Conservation (phyloP, 495 filamentous ascomycete genomes). For the Letharia columbiana region DNA sequence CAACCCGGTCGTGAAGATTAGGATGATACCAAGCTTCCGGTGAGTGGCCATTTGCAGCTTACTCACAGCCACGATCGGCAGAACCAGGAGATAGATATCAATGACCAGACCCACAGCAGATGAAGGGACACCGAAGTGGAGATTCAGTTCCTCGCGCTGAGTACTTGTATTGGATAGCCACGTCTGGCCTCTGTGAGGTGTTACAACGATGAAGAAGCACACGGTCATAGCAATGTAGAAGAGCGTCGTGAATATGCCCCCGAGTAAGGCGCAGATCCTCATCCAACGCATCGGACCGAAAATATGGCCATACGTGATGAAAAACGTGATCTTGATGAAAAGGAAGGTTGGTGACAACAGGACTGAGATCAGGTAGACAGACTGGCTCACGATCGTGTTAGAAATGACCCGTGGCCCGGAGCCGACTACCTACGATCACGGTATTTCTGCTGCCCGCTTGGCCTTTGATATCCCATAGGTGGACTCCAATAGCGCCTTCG, state of each 20-base stretch:
- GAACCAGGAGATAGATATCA: slow-evolving; percentile 16
- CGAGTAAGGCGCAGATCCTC: slow-evolving; percentile 14
- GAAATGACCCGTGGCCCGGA: background rate
- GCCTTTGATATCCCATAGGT: slow-evolving; percentile 8
- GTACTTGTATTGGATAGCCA: background rate
- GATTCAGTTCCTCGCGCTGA: background rate
- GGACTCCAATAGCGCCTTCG: background rate
- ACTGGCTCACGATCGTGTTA: background rate
- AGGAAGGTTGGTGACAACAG: background rate
- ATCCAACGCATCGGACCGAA: slow-evolving; percentile 21
- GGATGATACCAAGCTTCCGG: slow-evolving; percentile 16
- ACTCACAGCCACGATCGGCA: slow-evolving; percentile 15
- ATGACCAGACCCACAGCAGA: slow-evolving; percentile 8
- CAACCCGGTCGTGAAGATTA: slow-evolving; percentile 19
- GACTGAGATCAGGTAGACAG: background rate
- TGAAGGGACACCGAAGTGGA: background rate
- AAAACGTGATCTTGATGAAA: slow-evolving; percentile 19
- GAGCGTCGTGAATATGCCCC: background rate
- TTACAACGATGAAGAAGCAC: background rate
- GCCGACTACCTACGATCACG: background rate
- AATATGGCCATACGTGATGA: slow-evolving; percentile 21
- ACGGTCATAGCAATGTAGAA: slow-evolving; percentile 12
- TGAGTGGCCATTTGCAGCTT: slow-evolving; percentile 14
- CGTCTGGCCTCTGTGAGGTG: background rate
- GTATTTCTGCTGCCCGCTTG: background rate